Evolutionary conservation across 768 basidiomycete genomes (phyloP), one percentile per base, ranked within the genome.

Genomic region (Podaxis sp.): DNA sequence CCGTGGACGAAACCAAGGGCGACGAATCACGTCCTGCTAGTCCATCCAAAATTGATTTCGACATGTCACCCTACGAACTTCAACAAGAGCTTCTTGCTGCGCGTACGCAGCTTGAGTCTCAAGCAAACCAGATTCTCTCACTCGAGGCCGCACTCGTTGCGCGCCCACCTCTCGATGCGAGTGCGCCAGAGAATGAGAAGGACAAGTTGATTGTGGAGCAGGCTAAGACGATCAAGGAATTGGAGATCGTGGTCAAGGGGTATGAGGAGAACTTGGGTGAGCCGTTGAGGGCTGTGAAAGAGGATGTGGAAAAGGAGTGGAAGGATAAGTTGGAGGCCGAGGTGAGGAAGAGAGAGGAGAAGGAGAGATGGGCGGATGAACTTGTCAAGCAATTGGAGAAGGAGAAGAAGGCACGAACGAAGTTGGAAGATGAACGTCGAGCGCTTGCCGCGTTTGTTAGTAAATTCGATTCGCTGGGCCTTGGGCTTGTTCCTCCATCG

Each of bases 21-120:
- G 87, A 86, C 60, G 89, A 90, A 56, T 89, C 90, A 26, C 80
- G 91, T 17, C 90, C 95, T 0, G 81, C 80, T 5, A 95, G 93
- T 74, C 95, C 95, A 0, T 83, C 84, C 59, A 96, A 96, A 77
- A 78, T 97, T 36, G 92, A 96, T 72, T 96, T 94, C 68, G 91
- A 95, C 70, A 87, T 91, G 86, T 86, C 91, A 0, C 90, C 92
- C 2, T 93, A 93, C 65, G 89, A 94, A 78, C 81, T 96, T 0
- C 93, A 95, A 77, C 91, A 96, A 80, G 92, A 95, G 64, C 84
- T 96, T 17, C 86, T 96, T 17, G 80, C 87, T 0, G 87, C 93
- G 1, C 84, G 90, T 28, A 82, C 87, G 20, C 85, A 95, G 66
- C 74, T 96, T 38, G 90, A 94, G 48, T 84, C 89, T 0, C 94